Evolutionary conservation across 2,329 filamentous ascomycete genomes (phyloP).

Genomic region (Coniochaeta ligniaria): DNA sequence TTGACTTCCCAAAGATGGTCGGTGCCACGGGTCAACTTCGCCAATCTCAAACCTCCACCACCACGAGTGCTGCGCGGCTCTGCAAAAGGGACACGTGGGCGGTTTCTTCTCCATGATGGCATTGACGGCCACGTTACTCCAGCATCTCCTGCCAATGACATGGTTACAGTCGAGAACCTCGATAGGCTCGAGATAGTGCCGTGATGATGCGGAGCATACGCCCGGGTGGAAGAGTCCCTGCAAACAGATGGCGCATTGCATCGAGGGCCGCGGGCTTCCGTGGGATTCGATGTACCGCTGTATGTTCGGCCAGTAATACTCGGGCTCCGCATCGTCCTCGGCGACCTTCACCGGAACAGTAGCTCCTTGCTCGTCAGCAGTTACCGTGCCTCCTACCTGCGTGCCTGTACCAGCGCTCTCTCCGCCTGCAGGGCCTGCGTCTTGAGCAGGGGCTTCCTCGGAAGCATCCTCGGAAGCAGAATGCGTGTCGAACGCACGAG

Average conservation of each 20-base stretch:
- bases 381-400: not conserved
- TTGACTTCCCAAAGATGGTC: no score
- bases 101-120: not conserved
- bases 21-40: not conserved
- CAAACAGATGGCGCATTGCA: not conserved
- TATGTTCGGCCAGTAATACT: not conserved
- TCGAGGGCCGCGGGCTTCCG: not conserved
- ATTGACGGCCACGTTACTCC: not conserved
- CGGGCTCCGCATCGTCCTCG: not conserved
- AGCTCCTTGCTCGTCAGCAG: not conserved
- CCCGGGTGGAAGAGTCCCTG: not conserved
- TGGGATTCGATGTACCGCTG: not conserved
- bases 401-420: not conserved
- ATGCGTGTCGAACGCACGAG: not conserved
- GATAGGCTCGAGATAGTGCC: not conserved
- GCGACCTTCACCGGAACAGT: not conserved
- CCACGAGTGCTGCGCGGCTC: not conserved
- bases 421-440: not conserved
- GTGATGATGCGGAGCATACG: not conserved
- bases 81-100: not conserved
- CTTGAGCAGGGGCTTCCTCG: not conserved
- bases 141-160: not conserved
- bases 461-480: not conserved
- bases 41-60: not conserved
- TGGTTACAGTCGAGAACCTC: not conserved